phyloP scores from a whole-genome alignment of 2,329 filamentous ascomycete species.

The Aspergillus sojae region DNA sequence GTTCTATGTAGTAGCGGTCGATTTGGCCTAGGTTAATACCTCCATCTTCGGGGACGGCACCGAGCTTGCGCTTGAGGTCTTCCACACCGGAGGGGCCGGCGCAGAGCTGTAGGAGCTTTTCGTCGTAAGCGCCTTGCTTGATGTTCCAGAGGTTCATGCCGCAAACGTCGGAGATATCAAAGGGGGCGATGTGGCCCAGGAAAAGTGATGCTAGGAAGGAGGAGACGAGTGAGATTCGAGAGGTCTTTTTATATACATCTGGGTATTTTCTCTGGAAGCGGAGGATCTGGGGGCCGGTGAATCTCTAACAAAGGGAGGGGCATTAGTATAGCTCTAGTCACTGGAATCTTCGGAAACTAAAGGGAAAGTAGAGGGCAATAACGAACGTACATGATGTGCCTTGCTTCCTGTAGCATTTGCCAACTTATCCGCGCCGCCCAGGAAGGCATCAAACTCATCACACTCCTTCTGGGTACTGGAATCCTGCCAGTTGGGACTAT shows the following conservation, averaged over 20 bases:
- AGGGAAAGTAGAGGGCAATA: background rate
- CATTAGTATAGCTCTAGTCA: slow-evolving; percentile 1
- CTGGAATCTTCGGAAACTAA: background rate
- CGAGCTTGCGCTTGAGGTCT: slow-evolving; percentile 76
- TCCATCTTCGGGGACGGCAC: slow-evolving; percentile 76
- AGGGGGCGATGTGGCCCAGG: slow-evolving; percentile 79
- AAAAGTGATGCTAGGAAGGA: slow-evolving; percentile 93
- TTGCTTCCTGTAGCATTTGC: slow-evolving; percentile 85
- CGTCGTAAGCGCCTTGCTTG: slow-evolving; percentile 69
- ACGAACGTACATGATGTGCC: slow-evolving; percentile 77
- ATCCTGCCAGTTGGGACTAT: slow-evolving; percentile 97
- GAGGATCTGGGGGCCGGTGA: slow-evolving; percentile 96
- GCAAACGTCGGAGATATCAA: slow-evolving; percentile 92
- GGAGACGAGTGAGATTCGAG: slow-evolving; percentile 88
- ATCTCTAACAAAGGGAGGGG: slow-evolving; percentile 61
- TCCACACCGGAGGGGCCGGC: slow-evolving; percentile 66
- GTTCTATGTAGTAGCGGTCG: slow-evolving; percentile 74
- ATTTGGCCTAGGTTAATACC: slow-evolving; percentile 76
- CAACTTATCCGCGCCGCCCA: slow-evolving; percentile 69
- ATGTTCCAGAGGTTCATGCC: slow-evolving; percentile 98
- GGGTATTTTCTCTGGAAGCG: slow-evolving; percentile 80
- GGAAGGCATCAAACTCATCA: slow-evolving; percentile 76
- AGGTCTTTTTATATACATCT: slow-evolving; percentile 76
- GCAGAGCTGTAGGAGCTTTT: slow-evolving; percentile 73
- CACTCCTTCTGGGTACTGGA: slow-evolving; percentile 91